These are phyloP conservation scores for Plasmodium gonderi DNA, from an alignment of 169 alveolate genomes.

Conservation along the genomic window DNA sequence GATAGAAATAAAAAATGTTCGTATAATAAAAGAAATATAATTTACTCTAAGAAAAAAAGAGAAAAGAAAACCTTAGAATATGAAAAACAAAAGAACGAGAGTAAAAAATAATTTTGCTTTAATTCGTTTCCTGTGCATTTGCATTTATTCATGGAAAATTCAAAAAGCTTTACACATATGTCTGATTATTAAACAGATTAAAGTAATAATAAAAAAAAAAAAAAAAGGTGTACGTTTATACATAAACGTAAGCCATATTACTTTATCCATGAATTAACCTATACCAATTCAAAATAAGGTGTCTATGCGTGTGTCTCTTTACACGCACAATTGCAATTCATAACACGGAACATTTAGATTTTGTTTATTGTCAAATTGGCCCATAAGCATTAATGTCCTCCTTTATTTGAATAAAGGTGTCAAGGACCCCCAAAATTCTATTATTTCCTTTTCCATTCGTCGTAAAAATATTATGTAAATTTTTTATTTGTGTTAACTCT, in stretches of 20 bases:
- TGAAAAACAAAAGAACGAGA: conserved; percentile 10
- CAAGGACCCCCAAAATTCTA: conserved; percentile 84
- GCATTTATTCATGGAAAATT: not conserved
- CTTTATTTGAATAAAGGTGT: conserved; percentile 82
- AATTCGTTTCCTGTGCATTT: conserved; percentile 2
- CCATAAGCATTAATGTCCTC: conserved; percentile 84
- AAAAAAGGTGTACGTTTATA: not conserved
- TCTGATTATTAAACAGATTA: conserved; percentile 3
- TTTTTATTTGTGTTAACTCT: conserved; percentile 76
- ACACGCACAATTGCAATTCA: not conserved
- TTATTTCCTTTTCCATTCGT: conserved; percentile 83
- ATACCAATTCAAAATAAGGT: not conserved
- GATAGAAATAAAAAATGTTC: not conserved
- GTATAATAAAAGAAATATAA: not conserved
- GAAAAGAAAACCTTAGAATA: not conserved
- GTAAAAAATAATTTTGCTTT: not conserved
- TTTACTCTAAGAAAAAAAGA: not conserved
- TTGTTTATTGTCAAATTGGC: conserved; percentile 70
- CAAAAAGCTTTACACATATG: not conserved
- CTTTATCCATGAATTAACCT: not conserved
- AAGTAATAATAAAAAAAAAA: not conserved
- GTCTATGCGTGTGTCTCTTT: not conserved
- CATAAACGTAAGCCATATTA: not conserved
- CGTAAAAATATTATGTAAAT: conserved; percentile 73
- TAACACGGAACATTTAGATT: conserved; percentile 6